Evolutionary conservation across 2,329 filamentous ascomycete genomes (phyloP), one percentile per base, ranked within the genome.

Genomic region (Ophiostoma australiae): DNA sequence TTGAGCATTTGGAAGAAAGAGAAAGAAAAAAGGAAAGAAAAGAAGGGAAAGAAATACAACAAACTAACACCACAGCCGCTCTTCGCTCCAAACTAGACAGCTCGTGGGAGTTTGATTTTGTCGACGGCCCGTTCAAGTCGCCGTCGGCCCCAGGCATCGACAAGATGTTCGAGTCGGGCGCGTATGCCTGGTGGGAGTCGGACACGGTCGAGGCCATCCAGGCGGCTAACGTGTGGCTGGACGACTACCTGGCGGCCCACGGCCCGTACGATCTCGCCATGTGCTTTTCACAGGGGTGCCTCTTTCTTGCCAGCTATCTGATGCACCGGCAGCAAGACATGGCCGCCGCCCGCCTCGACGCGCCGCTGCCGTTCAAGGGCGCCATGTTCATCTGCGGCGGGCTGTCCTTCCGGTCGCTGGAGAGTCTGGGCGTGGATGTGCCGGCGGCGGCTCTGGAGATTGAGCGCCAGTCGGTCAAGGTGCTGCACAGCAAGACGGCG

Each of bases 381-480:
- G 81, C 78, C 69, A 74, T 82, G 41, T 82, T 82, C 73, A 75
- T 82, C 58, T 80, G 80, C 72, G 81, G 81, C 44, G 78, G 78
- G 10, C 65, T 82, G 55, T 78, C 80, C 13, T 76, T 82, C 39
- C 72, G 73, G 5, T 76, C 76, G 23, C 75, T 81, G 1, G 78
- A 77, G 48, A 78, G 80, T 44, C 76, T 82, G 5, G 79, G 78
- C 6, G 75, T 80, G 1, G 70, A 73, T 1, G 76, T 82, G 1
- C 73, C 80, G 15, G 72, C 74, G 13, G 74, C 75, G 31, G 80
- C 80, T 2, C 75, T 77, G 55, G 76, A 75, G 1, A 69, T 80
- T 31, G 76, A 78, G 71, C 73, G 75, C 8, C 70, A 71, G 70
- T 78, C 78, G 3, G 73, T 72, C 4, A 66, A 61, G 20, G 73